Conservation (phyloP, 306 rosid species). For the Quillaja saponaria region DNA sequence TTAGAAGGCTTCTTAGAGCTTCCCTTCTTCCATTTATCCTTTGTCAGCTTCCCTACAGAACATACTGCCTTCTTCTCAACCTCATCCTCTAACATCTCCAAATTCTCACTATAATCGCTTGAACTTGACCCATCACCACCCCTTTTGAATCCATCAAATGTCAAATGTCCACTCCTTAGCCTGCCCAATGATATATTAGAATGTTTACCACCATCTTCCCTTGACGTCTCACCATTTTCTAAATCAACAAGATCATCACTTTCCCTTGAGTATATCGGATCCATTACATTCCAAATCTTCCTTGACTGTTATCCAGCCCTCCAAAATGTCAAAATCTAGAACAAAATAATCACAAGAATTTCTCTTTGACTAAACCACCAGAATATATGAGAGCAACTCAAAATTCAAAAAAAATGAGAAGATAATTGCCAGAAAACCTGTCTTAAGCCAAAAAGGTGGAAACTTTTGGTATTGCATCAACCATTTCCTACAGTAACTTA, state of each 20-base stretch:
- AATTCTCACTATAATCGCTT: conserved; percentile 12
- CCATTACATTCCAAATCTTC: conserved; percentile 9
- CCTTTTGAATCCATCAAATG: conserved; percentile 9
- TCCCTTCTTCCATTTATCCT: conserved; percentile 15
- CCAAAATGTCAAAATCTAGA: not conserved
- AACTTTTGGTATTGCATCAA: too few species aligned
- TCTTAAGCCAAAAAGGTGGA: too few species aligned
- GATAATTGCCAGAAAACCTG: too few species aligned
- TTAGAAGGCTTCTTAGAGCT: conserved; percentile 35
- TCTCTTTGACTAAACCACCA: too few species aligned
- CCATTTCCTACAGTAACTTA: too few species aligned
- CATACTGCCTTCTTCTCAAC: conserved; percentile 2
- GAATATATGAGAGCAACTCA: too few species aligned
- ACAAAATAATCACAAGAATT: too few species aligned
- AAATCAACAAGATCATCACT: conserved; percentile 32
- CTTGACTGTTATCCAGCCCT: not conserved
- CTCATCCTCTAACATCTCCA: conserved; percentile 17
- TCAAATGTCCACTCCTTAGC: conserved; percentile 18
- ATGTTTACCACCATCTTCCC: conserved; percentile 22
- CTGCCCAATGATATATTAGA: conserved; percentile 22
- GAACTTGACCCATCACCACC: conserved; percentile 9
- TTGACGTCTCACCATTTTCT: conserved; percentile 34
- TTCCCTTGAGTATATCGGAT: conserved; percentile 16
- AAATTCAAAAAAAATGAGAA: too few species aligned
- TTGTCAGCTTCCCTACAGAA: conserved; percentile 2